Base-by-base conservation (phyloP, 768 basidiomycete genomes). In the Coprinopsis marcescibilis region DNA sequence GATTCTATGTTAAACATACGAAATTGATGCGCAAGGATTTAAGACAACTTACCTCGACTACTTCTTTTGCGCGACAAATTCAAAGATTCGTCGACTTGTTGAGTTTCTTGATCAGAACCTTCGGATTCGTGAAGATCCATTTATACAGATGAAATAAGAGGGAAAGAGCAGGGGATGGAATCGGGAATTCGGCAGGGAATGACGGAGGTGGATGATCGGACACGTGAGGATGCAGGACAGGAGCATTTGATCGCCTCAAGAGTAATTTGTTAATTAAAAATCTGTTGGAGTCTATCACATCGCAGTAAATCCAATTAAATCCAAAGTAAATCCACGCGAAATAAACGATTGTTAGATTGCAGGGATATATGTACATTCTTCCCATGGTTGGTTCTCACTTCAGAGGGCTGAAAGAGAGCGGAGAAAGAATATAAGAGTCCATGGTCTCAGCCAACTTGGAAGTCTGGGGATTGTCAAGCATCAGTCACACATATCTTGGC, bases 391-490 rank as follows among this genome's bases (percentile, higher is more conserved):
- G n/a, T n/a, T 17, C 53, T 63, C 70, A 91, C 70, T 91, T 89
- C 50, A 95, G 72, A 49, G 92, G 90, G 62, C 87, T 90, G 69
- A 83, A 93, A 21, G 83, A 69, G 37, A 94, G 71, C 19, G 92
- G 85, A 41, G 72, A 65, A 53, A 98, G 68, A 58, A 99, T 86
- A 54, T 83, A 80, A 6, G 86, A 80, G 63, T 92, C 86, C 95
- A 97, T 97, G 13, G 70, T 69, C 58, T 78, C 83, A 4, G 92
- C 80, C 39, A 95, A 72, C 61, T 93, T 88, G 26, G 92, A 77
- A 3, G 96, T 99, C 92, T 97, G 64, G 23, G 52, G 43, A 48
- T 12, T 17, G 20, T 43, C 15, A 50, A 39, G 7, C 19, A 17
- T 26, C 42, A 49, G 46, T 58, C 38, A 52, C 29, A 33, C 48